Base-by-base conservation (phyloP, 108 stramenopile genomes). In the Nitzschia sp. region DNA sequence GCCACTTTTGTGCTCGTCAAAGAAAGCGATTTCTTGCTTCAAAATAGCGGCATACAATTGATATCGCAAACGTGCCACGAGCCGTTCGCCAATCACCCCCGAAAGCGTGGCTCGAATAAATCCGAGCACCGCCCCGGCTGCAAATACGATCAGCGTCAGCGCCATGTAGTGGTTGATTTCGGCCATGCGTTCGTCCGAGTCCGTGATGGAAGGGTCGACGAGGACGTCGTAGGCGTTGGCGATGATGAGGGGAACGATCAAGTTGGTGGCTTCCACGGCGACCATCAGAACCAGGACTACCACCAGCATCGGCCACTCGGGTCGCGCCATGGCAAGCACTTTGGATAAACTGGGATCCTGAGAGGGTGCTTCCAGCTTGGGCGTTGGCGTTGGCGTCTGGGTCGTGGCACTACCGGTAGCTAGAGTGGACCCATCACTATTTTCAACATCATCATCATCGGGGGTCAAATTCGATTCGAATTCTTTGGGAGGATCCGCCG, bases 11-110 rank as follows among this genome's bases (percentile, higher is more conserved):
- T 80, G 76, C 25, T 70, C 77, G 55, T 96, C 95, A 75, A 89
- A 96, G 48, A 93, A 96, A 52, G 84, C 85, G 63, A 90, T 86
- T 45, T 93, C 90, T 71, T 96, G 92, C 13, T 57, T 64, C 28
- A 95, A 66, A 26, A 95, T 77, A 5, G 57, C 62, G 11, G 65
- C 55, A 61, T 83, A 94, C 33, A 91, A 59, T 26, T 68, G 23
- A 32, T 53, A 72, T 11, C 93, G 77, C 8, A 94, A 54, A 3
- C 89, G 69, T 31, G 89, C 89, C 19, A 93, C 92, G 33, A 93
- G 55, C 27, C 89, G 77, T 73, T 90, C 92, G 3, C 92, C 92
- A 36, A 75, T 69, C 16, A 77, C 64, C 1, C 73, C 76, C 58
- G 82, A 68, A 38, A 90, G 75, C 6, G 73, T 47, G 2, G 52